A percentile compares a stretch with the other conserved stretches of the same genome.
Evolutionary conservation across 225 moss, liverwort and hornwort genomes (phyloP).

Genomic region (Bryoerythrophyllum caledonicum): DNA sequence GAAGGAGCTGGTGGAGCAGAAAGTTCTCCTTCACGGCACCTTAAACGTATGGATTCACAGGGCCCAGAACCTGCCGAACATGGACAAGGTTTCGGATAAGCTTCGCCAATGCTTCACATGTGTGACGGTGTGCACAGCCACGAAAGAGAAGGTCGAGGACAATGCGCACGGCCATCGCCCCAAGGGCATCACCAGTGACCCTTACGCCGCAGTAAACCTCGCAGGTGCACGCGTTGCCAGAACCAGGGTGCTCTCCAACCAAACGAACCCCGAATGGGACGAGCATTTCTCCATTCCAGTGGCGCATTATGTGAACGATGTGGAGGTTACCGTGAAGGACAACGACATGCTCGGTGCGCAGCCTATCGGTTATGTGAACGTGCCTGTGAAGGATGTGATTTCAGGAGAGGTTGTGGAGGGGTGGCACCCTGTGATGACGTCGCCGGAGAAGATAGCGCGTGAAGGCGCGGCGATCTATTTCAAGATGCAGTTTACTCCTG

Average conservation of each 20-base stretch:
- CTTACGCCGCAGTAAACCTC: conserved; percentile 72
- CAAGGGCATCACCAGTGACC: conserved; percentile 79
- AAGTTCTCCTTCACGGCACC: conserved; percentile 70
- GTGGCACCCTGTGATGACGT: conserved; percentile 59
- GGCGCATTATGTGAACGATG: conserved; percentile 68
- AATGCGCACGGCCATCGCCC: conserved; percentile 38
- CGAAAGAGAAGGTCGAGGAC: conserved; percentile 27
- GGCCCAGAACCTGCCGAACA: conserved; percentile 72
- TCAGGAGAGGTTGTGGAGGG: conserved; percentile 55
- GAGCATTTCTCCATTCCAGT: conserved; percentile 79
- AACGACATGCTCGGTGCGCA: conserved; percentile 86
- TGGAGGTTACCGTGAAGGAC: conserved; percentile 73
- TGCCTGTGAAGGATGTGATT: conserved; percentile 49
- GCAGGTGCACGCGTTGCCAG: conserved; percentile 79
- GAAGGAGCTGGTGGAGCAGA: conserved; percentile 41
- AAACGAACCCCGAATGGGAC: conserved; percentile 67
- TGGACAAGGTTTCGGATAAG: conserved; percentile 81
- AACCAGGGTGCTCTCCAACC: conserved; percentile 66
- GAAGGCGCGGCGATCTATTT: conserved; percentile 49
- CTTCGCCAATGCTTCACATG: conserved; percentile 57
- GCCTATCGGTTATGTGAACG: conserved; percentile 58
- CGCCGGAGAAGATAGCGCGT: conserved; percentile 58
- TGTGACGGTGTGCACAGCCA: conserved; percentile 51
- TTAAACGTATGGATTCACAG: conserved; percentile 57
- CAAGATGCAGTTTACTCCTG: conserved; percentile 51